phyloP scores from a whole-genome alignment of 352 stramenopile species.

The Globisporangium spinosum region DNA sequence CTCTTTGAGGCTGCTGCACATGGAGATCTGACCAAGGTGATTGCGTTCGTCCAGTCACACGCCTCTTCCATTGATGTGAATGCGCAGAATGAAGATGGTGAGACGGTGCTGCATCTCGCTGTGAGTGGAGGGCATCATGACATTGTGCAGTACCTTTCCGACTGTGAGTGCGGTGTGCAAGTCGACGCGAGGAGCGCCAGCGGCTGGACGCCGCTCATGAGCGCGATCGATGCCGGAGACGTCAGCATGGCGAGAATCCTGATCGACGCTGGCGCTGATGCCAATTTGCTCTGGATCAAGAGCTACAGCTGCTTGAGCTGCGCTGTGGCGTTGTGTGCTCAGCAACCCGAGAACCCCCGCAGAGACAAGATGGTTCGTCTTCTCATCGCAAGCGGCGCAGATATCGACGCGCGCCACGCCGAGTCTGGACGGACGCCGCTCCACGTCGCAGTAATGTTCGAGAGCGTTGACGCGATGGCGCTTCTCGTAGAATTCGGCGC shows the following conservation, averaged over 20 bases:
- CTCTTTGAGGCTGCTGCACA: background rate
- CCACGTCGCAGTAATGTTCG: slow-evolving; percentile 2
- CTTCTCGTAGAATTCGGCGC: background rate
- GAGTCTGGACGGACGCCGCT: background rate
- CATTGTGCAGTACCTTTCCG: background rate
- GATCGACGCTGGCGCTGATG: background rate
- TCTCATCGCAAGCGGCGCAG: background rate
- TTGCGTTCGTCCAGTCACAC: background rate
- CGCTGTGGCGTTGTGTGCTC: background rate
- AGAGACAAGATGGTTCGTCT: background rate
- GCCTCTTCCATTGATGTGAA: background rate
- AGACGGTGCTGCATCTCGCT: background rate
- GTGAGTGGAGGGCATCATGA: background rate
- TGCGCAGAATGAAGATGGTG: background rate
- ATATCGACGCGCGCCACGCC: background rate
- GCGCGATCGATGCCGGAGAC: slow-evolving; percentile 6
- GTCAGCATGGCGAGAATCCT: background rate
- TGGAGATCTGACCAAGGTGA: background rate
- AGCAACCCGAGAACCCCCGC: background rate
- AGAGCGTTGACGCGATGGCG: background rate
- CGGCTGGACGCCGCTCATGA: slow-evolving; percentile 12
- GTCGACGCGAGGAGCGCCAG: background rate
- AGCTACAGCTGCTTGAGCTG: slow-evolving; percentile 6
- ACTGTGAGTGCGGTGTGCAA: background rate
- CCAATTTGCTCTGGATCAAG: background rate